Evolutionary conservation across 495 filamentous ascomycete genomes (phyloP), one percentile per base, ranked within the genome.

Genomic region (Aspergillus affinis): DNA sequence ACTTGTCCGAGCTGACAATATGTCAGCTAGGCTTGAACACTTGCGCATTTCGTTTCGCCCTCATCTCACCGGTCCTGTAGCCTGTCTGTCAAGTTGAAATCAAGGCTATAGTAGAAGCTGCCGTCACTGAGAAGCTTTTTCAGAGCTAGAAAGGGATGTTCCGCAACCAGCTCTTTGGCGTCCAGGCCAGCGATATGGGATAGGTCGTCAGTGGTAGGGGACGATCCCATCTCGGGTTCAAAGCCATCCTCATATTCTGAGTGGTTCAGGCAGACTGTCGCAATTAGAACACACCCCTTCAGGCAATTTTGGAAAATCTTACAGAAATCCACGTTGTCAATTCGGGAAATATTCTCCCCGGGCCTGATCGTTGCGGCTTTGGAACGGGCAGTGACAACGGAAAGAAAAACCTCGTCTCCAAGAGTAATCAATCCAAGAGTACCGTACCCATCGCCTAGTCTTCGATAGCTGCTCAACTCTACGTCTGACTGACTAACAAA

Each of bases 51-150:
- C 18, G 54, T 44, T 61, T 26, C n/a, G 10, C 10, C 19, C 52
- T 17, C 15, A 47, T 65, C 83, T 70, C 74, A 93, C 89, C 93
- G 88, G 65, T 97, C 88, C 74, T 98, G 94, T 62, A 97, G 78
- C 61, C 94, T 84, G 72, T 93, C 93, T 23, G 94, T 98, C 20
- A 98, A 82, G 72, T 98, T 93, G 69, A 98, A 98, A 75, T 98
- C 90, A 29, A 91, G 87, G 66, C 93, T 97, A 72, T 97, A 98
- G 71, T 98, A 98, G 69, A 98, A 98, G 13, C 88, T 96, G n/a
- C 95, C 92, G 74, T 94, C 90, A 61, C 90, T 86, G 20, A 98
- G 79, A 10, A 98, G 82, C 79, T 96, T 97, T 69, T 93, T 93
- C 52, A 98, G 65, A 45, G 93, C 90, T 55, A 90, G 70, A 67